phyloP scores from a whole-genome alignment of 371 early-diverging fungal genomes.

The Mucor piriformis region DNA sequence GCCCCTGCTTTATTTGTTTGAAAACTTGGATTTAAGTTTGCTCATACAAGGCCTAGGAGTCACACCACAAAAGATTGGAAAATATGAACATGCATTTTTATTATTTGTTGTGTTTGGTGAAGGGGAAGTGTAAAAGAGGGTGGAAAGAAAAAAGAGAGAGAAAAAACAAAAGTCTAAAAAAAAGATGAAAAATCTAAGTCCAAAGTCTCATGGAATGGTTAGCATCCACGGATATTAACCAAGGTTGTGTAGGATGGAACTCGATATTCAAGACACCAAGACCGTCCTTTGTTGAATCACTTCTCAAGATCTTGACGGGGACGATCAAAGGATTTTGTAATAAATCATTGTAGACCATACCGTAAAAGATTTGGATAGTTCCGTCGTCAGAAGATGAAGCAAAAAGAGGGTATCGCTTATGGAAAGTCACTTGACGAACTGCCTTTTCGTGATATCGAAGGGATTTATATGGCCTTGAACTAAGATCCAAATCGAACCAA shows the following conservation, averaged over 20 bases:
- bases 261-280: constrained; percentile 81
- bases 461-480: constrained; percentile 89
- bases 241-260: constrained; percentile 97
- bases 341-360: constrained; percentile 94
- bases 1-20: too few relatives aligned
- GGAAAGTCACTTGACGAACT: constrained; percentile 87
- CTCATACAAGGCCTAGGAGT: too few relatives aligned
- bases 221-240: constrained; percentile 87
- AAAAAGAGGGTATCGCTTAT: constrained; percentile 91
- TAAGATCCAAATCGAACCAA: constrained; percentile 97
- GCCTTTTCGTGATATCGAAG: constrained; percentile 88
- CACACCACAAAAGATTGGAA: too few relatives aligned
- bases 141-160: too few relatives aligned
- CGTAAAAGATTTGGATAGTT: constrained; percentile 92
- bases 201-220: constrained; percentile 80
- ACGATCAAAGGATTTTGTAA: constrained; percentile 96
- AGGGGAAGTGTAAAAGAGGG: too few relatives aligned
- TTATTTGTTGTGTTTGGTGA: too few relatives aligned
- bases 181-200: constrained; percentile 52
- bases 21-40: too few relatives aligned
- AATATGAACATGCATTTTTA: too few relatives aligned
- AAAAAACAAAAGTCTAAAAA: neutral
- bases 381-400: constrained; percentile 95
- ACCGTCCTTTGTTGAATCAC: constrained; percentile 73
- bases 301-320: constrained; percentile 93